Base-by-base conservation (phyloP, 164 flowering plant species). In the Macadamia tetraphylla region DNA sequence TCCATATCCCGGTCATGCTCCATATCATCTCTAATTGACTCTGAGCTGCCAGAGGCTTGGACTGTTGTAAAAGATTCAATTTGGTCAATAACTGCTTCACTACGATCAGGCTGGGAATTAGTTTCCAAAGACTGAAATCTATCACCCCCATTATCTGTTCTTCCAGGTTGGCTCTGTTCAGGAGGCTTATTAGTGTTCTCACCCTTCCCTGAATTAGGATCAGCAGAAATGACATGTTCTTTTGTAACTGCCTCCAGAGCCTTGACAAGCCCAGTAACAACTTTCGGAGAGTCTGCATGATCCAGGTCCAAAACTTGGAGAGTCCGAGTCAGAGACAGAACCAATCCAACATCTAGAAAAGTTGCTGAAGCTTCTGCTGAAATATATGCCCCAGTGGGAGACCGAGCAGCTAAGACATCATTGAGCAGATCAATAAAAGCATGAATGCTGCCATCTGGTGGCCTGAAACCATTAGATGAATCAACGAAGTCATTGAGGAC, bases 321-420 rank as follows among this genome's bases (percentile, higher is more conserved):
- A 57, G 78, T 79, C 60, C 81, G 80, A 40, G 98, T 88, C 62
- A 89, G 73, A 0, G 94, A 86, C 42, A 64, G 76, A 58, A 95
- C 88, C 69, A 95, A 77, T 60, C 99, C 99, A 79, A 78, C 97
- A 78, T 92, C 99, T 23, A 92, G 83, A 65, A 92, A 87, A 63
- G 97, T 87, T 31, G 82, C 86, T 63, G 99, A 82, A 69, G 93
- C 98, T 76, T 95, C 99, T 40, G 96, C 81, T 5, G 96, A 87
- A 60, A 89, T 84, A 70, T 67, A 83, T 63, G 94, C 81, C 64
- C 99, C 99, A 44, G 96, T 83, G 44, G 96, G 93, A 1, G 92
- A 73, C 3, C 96, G 96, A 60, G 91, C 96, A 70, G 83, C 85
- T 31, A 95, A 73, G 9, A 95, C 82, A 74, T 89, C 97, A 80